phyloP scores from a whole-genome alignment of 2,329 filamentous ascomycete species.

The Xylariaceae sp. region DNA sequence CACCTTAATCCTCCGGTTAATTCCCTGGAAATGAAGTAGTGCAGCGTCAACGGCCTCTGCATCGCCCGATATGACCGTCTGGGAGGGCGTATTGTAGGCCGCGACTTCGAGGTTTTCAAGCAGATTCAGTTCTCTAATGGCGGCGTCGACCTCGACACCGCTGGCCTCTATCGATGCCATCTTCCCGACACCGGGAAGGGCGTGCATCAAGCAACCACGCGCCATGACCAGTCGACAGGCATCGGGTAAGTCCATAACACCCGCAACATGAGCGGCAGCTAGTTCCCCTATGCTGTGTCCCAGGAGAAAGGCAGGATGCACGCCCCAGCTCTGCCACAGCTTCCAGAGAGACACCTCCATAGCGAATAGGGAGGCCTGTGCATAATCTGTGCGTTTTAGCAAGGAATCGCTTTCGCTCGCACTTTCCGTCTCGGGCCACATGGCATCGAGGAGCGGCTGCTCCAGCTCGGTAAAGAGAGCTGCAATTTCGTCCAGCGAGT shows the following conservation, averaged over 20 bases:
- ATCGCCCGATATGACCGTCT: constrained; percentile 28
- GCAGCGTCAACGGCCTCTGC: constrained; percentile 17
- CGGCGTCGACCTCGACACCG: constrained; percentile 18
- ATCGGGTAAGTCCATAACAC: constrained; percentile 28
- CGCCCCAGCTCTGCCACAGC: constrained; percentile 29
- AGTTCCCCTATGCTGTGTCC: constrained; percentile 31
- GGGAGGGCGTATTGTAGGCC: constrained; percentile 23
- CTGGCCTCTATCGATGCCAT: constrained; percentile 29
- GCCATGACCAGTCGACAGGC: constrained; percentile 30
- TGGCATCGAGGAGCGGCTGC: constrained; percentile 24
- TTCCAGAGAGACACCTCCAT: constrained; percentile 30
- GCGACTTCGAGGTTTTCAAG: constrained; percentile 21
- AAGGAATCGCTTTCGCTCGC: constrained; percentile 13
- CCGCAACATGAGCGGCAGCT: constrained; percentile 29
- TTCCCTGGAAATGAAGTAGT: constrained; percentile 13
- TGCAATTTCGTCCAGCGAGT: constrained; percentile 22
- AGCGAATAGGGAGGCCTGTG: constrained; percentile 32
- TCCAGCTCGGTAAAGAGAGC: constrained; percentile 22
- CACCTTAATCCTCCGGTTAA: constrained; percentile 20
- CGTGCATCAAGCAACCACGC: constrained; percentile 30
- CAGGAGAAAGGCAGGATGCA: constrained; percentile 27
- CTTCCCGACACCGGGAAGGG: constrained; percentile 13
- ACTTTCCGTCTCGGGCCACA: constrained; percentile 27
- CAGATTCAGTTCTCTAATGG: constrained; percentile 18
- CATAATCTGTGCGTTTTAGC: constrained; percentile 28